Percentiles rank a stretch among this genome's conserved stretches.
Conservation (phyloP, 345 rosid species). For the Cochlearia excelsa region DNA sequence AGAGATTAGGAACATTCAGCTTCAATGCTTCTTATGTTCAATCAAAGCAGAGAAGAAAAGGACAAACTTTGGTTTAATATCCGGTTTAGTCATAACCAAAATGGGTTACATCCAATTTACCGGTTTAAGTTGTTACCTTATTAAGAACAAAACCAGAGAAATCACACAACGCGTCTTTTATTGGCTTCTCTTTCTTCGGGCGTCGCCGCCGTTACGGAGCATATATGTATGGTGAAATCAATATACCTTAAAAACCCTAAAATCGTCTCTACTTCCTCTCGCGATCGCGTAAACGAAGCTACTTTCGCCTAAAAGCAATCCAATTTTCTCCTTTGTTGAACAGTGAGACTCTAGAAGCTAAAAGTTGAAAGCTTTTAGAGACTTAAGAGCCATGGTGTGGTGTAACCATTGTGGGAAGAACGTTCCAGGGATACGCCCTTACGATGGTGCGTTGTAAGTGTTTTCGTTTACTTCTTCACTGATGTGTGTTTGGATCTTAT, state of each 20-base stretch:
- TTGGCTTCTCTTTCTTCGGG: background rate
- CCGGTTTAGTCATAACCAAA: no score
- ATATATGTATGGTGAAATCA: background rate
- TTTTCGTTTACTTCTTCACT: background rate
- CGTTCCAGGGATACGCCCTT: constrained; percentile 33
- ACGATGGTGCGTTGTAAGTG: constrained; percentile 35
- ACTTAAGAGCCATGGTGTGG: constrained; percentile 33
- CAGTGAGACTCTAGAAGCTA: constrained; percentile 1
- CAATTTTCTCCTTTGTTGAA: background rate
- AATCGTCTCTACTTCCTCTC: constrained; percentile 1
- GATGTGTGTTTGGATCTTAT: no score
- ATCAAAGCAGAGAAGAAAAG: no score
- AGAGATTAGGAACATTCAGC: no score
- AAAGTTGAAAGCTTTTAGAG: constrained; percentile 17
- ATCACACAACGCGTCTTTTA: no score
- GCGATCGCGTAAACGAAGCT: constrained; percentile 5
- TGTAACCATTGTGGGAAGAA: constrained; percentile 30
- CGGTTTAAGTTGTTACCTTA: no score
- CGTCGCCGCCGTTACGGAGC: background rate
- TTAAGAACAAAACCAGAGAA: no score
- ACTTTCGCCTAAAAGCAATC: background rate
- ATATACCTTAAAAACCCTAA: constrained; percentile 12
- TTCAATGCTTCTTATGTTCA: no score
- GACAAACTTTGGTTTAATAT: no score
- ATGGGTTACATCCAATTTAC: no score